phyloP scores from a whole-genome alignment of 805 yeast species.

The Myxozyma melibiosi region DNA sequence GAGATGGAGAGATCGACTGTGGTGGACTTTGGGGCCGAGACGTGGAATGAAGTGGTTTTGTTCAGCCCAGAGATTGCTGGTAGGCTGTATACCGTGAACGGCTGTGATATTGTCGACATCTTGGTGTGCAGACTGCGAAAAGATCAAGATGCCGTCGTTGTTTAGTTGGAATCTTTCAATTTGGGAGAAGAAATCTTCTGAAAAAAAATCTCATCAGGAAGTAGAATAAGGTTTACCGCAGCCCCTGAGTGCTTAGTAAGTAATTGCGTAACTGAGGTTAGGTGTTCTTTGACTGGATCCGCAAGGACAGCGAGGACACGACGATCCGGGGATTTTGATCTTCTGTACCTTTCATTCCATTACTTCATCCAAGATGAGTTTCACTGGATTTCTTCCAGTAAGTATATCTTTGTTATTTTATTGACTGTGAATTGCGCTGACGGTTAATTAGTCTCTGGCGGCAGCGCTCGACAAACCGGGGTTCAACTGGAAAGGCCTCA shows the following conservation, averaged over 20 bases:
- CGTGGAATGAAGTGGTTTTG: conserved; percentile 7
- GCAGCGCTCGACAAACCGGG: conserved; percentile 57
- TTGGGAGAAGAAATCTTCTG: background rate
- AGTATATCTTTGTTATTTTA: background rate
- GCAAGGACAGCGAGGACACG: too few relatives aligned
- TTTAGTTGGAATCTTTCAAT: background rate
- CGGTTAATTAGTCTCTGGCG: conserved; percentile 26
- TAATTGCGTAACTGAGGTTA: background rate
- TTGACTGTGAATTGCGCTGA: background rate
- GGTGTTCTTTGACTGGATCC: background rate
- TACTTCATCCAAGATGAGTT: too few relatives aligned
- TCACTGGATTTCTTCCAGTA: conserved; percentile 22
- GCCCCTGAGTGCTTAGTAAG: conserved; percentile 2
- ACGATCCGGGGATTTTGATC: too few relatives aligned
- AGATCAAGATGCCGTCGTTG: too few relatives aligned
- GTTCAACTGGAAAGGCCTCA: conserved; percentile 77
- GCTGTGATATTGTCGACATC: conserved; percentile 24
- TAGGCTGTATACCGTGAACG: conserved; percentile 19
- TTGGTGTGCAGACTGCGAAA: too few relatives aligned
- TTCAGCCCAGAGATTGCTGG: conserved; percentile 6
- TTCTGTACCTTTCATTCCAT: too few relatives aligned
- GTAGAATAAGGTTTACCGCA: background rate
- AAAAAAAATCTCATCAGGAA: background rate
- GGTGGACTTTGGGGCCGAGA: conserved; percentile 23
- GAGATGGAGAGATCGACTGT: conserved; percentile 26